phyloP scores from a whole-genome alignment of 164 flowering plant species.

The Warburgia ugandensis region DNA sequence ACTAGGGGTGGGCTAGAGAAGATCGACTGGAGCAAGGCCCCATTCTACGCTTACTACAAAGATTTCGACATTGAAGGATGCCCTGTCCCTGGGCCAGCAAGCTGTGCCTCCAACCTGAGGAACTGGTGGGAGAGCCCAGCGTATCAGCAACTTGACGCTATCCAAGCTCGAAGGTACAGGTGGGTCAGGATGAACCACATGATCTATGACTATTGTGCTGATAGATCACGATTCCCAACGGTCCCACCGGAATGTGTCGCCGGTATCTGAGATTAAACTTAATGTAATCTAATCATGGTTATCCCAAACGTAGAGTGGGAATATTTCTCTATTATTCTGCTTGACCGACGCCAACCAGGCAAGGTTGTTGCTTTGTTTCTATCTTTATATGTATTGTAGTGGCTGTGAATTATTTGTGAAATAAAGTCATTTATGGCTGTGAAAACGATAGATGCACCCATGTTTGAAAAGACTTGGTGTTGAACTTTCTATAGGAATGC shows the following conservation, averaged over 20 bases:
- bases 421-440: too few species aligned
- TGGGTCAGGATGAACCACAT: constrained; percentile 85
- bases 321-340: background rate
- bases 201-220: constrained; percentile 87
- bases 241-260: constrained; percentile 75
- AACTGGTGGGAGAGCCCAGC: constrained; percentile 85
- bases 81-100: constrained; percentile 58
- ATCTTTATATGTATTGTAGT: background rate
- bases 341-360: background rate
- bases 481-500: too few species aligned
- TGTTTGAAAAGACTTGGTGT: too few species aligned
- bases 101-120: constrained; percentile 44
- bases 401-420: background rate
- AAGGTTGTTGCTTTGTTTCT: background rate
- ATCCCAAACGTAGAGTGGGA: too few species aligned
- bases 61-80: constrained; percentile 96
- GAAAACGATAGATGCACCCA: too few species aligned
- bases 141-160: constrained; percentile 39
- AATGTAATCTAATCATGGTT: too few species aligned
- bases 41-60: constrained; percentile 77
- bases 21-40: constrained; percentile 89
- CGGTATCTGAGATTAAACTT: constrained; percentile 33
- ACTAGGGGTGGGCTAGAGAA: constrained; percentile 93
- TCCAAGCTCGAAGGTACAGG: constrained; percentile 48
- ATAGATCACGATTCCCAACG: constrained; percentile 55